Evolutionary conservation across 1,284 basidiomycete species (phyloP).

Genomic region (Porodaedalea pini): DNA sequence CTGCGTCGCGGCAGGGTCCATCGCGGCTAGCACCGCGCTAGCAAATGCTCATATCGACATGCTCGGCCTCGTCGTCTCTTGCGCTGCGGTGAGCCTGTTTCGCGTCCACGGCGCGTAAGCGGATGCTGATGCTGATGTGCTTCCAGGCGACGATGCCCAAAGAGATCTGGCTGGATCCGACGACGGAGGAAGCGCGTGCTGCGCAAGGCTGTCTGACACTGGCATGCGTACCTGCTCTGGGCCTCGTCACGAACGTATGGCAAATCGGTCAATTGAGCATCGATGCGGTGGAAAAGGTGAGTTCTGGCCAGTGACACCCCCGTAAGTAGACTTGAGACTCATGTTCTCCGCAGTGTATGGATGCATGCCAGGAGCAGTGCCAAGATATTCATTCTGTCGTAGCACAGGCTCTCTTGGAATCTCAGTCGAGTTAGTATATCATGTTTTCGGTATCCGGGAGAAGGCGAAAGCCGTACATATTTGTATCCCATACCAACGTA

Average conservation of each 20-base stretch:
- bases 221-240: constrained; percentile 87
- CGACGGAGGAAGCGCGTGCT: constrained; percentile 55
- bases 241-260: constrained; percentile 79
- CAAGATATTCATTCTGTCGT: constrained; percentile 72
- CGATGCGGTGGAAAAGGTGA: constrained; percentile 50
- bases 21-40: constrained; percentile 88
- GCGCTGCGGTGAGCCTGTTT: constrained; percentile 54
- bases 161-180: constrained; percentile 77
- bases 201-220: constrained; percentile 66
- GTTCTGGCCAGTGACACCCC: constrained; percentile 24
- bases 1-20: constrained; percentile 78
- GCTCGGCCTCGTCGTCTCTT: constrained; percentile 78
- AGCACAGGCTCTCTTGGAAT: constrained; percentile 59
- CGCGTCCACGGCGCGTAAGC: background rate
- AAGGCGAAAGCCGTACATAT: too few relatives aligned
- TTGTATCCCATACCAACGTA: too few relatives aligned
- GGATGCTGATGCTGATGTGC: background rate
- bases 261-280: constrained; percentile 65
- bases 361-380: constrained; percentile 63
- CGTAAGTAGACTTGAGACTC: background rate
- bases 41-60: constrained; percentile 88
- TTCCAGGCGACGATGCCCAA: constrained; percentile 9
- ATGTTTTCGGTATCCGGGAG: background rate
- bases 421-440: background rate
- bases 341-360: constrained; percentile 50